Percentiles rank a stretch among this genome's conserved stretches.
phyloP scores from a whole-genome alignment of 345 rosid species.

The Viola odorata region DNA sequence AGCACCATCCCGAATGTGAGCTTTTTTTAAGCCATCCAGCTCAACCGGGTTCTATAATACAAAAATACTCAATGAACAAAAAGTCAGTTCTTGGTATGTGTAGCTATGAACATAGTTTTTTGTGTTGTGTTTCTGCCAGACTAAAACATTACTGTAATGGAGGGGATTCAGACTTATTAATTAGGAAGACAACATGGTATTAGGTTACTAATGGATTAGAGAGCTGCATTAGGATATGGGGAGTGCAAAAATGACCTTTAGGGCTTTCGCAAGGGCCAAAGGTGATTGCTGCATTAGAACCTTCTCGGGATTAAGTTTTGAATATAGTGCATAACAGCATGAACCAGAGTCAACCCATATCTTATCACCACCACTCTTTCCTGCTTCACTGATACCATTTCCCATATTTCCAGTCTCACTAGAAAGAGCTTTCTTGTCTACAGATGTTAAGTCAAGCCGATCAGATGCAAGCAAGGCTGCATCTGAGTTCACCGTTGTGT shows the following conservation, averaged over 20 bases:
- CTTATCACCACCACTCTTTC: conserved; percentile 32
- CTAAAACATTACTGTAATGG: too few species aligned
- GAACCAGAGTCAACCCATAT: conserved; percentile 79
- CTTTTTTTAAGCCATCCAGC: conserved; percentile 75
- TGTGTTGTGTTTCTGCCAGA: too few species aligned
- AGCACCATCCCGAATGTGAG: conserved; percentile 96
- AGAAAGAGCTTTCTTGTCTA: conserved; percentile 10
- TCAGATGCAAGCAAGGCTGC: conserved; percentile 55
- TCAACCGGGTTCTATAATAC: conserved; percentile 70
- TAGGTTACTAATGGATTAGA: background rate
- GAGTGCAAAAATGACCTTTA: conserved; percentile 52
- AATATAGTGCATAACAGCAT: conserved; percentile 85
- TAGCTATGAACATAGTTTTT: background rate
- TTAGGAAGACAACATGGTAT: background rate
- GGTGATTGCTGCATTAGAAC: conserved; percentile 82
- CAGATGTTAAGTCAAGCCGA: conserved; percentile 38
- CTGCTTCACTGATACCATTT: conserved; percentile 21
- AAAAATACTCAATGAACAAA: conserved; percentile 4
- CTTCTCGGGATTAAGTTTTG: conserved; percentile 62
- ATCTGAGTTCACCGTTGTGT: conserved; percentile 61
- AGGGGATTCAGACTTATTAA: background rate
- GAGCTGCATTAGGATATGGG: background rate
- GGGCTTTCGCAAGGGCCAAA: conserved; percentile 80
- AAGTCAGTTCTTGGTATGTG: background rate
- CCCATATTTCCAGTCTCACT: conserved; percentile 7